Percentiles rank a stretch among this genome's conserved stretches.
phyloP scores from a whole-genome alignment of 2,329 filamentous ascomycete genomes.

The Microsporum audouinii region DNA sequence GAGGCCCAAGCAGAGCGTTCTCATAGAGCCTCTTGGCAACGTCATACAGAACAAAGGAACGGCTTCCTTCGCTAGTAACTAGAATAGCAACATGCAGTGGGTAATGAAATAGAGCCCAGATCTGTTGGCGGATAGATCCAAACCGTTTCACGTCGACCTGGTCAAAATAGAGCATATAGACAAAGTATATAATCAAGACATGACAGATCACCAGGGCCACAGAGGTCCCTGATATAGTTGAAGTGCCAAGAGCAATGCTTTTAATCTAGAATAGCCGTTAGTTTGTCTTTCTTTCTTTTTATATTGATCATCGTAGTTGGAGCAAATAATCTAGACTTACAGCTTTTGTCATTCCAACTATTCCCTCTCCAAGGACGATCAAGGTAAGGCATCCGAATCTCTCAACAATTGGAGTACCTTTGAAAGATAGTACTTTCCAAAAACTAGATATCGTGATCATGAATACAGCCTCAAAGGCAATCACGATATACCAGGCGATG shows the following conservation, averaged over 20 bases:
- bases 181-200: conserved; percentile 33
- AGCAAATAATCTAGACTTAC: conserved; percentile 6
- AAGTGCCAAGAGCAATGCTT: conserved; percentile 11
- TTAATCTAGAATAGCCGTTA: conserved; percentile 9
- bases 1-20: not conserved
- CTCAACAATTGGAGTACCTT: conserved; percentile 48
- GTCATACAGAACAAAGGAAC: conserved; percentile 36
- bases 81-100: conserved; percentile 53
- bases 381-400: conserved; percentile 48
- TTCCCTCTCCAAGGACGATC: conserved; percentile 51
- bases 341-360: conserved; percentile 32
- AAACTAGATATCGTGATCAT: conserved; percentile 35
- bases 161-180: conserved; percentile 53
- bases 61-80: conserved; percentile 51
- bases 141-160: conserved; percentile 38
- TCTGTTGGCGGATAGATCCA: conserved; percentile 46
- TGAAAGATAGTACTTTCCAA: conserved; percentile 39
- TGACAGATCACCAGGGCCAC: conserved; percentile 13
- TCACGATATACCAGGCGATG: conserved; percentile 42
- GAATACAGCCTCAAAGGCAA: conserved; percentile 37
- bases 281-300: not conserved
- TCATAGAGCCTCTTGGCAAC: conserved; percentile 20
- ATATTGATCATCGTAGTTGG: not conserved
- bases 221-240: conserved; percentile 8
- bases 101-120: conserved; percentile 43